These are phyloP conservation scores for Phytopythium helicoides DNA, from an alignment of 352 stramenopile species.

Conservation along the genomic window DNA sequence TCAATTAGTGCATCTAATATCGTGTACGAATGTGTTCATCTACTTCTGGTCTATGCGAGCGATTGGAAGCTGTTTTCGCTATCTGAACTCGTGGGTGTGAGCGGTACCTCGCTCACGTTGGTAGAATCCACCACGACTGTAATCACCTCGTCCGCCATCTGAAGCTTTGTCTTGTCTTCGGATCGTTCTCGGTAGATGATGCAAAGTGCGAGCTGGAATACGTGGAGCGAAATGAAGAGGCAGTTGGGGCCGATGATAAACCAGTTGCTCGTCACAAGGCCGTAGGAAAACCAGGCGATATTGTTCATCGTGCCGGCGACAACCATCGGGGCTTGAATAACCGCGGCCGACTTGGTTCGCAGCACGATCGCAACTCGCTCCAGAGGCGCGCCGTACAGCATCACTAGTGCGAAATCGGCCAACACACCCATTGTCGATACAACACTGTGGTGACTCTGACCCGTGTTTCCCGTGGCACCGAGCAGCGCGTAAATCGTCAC, in stretches of 20 bases:
- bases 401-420: slow-evolving; percentile 24
- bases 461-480: slow-evolving; percentile 19
- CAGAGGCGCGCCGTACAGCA: slow-evolving; percentile 41
- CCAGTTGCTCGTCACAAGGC: slow-evolving; percentile 37
- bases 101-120: neutral
- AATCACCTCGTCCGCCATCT: neutral
- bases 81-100: neutral
- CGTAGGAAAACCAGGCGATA: slow-evolving; percentile 47
- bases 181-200: slow-evolving; percentile 19
- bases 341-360: slow-evolving; percentile 28
- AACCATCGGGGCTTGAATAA: slow-evolving; percentile 33
- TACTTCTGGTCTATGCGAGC: no score
- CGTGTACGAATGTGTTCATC: no score
- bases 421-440: slow-evolving; percentile 31
- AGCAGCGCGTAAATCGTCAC: slow-evolving; percentile 25
- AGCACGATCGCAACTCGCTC: slow-evolving; percentile 36
- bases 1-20: no score
- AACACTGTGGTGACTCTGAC: slow-evolving; percentile 19
- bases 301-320: slow-evolving; percentile 46
- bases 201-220: slow-evolving; percentile 29
- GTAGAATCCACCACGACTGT: neutral
- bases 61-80: no score
- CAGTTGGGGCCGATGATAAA: slow-evolving; percentile 49
- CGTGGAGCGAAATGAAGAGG: slow-evolving; percentile 35
- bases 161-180: neutral